Evolutionary conservation across 306 rosid genomes (phyloP), one percentile per base, ranked within the genome.

Genomic region (Fagus sylvatica): DNA sequence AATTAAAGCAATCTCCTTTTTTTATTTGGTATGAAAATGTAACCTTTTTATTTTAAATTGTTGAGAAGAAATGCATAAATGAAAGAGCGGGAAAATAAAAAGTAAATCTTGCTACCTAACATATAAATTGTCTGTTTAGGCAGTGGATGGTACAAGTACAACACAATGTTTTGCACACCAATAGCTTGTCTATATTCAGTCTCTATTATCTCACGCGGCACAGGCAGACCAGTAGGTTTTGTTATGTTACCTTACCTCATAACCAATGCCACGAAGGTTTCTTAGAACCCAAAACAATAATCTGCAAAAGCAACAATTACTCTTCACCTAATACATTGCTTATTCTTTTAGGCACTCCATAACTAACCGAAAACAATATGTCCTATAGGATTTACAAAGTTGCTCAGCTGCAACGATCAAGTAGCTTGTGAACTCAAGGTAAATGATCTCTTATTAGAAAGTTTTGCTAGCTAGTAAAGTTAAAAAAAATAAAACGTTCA

Each of bases 261-360:
- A 86, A 75, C 83, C 43, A 74, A 73, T 69, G 74, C 73, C 72
- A 53, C 10, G 13, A 40, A 30, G 19, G 61, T 88, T 88, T 82
- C 93, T 54, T 85, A 74, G 70, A 81, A 86, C 73, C 67, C 83
- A 74, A 87, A 83, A 77, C 84, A 86, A 82, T 71, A 77, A 74
- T 62, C 71, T 82, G 56, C 80, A 80, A 22, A 90, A 90, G 96
- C 91, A 89, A 93, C 89, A 87, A 69, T 70, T 77, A 86, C 91
- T 69, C 76, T 54, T 81, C 83, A 90, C 96, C 96, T 88, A 93
- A 79, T 78, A 40, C 76, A 15, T 88, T 84, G 81, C 89, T 84
- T 89, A 67, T 51, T 73, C 70, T 69, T 83, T 82, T 75, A 81
- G 89, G 74, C 84, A 83, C 81, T 71, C 71, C 40, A 28, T 66